phyloP scores from a whole-genome alignment of 768 basidiomycete genomes.

The Tubosaeta sp. region DNA sequence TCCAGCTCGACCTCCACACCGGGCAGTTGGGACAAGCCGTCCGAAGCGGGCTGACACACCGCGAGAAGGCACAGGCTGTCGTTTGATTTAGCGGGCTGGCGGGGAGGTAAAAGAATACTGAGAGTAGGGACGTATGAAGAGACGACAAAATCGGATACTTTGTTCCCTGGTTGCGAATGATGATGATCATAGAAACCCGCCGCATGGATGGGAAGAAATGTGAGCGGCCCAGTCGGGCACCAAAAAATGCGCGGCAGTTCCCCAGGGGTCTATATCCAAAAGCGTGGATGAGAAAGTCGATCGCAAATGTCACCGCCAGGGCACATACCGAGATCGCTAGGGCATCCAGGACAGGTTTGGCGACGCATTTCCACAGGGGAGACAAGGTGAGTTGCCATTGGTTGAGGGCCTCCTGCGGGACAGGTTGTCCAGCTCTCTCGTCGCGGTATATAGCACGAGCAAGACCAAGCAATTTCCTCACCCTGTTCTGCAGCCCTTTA shows the following conservation, averaged over 20 bases:
- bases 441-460: not conserved
- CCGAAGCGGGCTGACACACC: slow-evolving; percentile 15
- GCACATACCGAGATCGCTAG: slow-evolving; percentile 1
- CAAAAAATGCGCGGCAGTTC: not conserved
- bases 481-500: not conserved
- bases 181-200: not conserved
- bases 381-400: slow-evolving; percentile 5
- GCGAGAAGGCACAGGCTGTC: slow-evolving; percentile 2
- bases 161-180: not conserved
- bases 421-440: not conserved
- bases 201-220: slow-evolving; percentile 4
- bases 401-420: not conserved
- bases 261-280: not conserved
- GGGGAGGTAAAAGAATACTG: slow-evolving; percentile 8
- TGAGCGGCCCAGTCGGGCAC: slow-evolving; percentile 3
- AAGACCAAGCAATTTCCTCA: not conserved
- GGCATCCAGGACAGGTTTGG: slow-evolving; percentile 6
- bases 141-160: slow-evolving; percentile 1
- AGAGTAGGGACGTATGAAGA: slow-evolving; percentile 29
- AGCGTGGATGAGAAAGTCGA: not conserved
- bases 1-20: slow-evolving; percentile 15
- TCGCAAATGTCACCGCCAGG: not conserved
- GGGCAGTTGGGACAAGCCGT: slow-evolving; percentile 9
- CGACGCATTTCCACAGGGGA: slow-evolving; percentile 5
- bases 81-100: not conserved